These are phyloP conservation scores for Russula vinacea DNA, from an alignment of 768 basidiomycete genomes.

Conservation along the genomic window DNA sequence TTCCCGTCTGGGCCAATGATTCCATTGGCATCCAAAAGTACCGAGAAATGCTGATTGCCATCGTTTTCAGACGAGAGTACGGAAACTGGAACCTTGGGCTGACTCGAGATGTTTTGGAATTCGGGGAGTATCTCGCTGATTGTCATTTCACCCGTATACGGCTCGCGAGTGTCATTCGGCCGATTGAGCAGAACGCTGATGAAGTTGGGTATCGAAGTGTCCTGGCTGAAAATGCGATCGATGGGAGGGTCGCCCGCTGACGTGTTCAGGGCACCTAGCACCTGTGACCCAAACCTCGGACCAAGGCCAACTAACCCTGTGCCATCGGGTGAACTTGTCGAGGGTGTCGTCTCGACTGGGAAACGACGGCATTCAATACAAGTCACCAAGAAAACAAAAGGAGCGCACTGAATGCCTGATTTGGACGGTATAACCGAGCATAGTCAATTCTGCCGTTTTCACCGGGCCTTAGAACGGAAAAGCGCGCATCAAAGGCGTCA, in stretches of 20 bases:
- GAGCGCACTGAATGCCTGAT: constrained; percentile 49
- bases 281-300: constrained; percentile 49
- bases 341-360: constrained; percentile 43
- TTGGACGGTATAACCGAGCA: constrained; percentile 45
- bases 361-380: not conserved
- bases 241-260: constrained; percentile 50
- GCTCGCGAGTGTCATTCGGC: constrained; percentile 48
- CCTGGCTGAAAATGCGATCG: constrained; percentile 62
- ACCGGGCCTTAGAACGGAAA: constrained; percentile 39
- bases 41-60: constrained; percentile 62
- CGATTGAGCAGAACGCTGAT: constrained; percentile 64
- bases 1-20: constrained; percentile 60
- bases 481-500: not conserved
- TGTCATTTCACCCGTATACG: constrained; percentile 57
- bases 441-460: constrained; percentile 43
- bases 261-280: constrained; percentile 37
- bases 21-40: constrained; percentile 57
- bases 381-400: not conserved
- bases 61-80: constrained; percentile 43
- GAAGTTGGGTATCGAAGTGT: constrained; percentile 53
- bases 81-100: constrained; percentile 52
- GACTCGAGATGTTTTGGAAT: constrained; percentile 47
- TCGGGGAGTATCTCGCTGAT: constrained; percentile 55
- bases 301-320: constrained; percentile 56
- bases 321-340: constrained; percentile 35